phyloP scores from a whole-genome alignment of 1,139 yeast genomes.

The Suhomyces maxii region DNA sequence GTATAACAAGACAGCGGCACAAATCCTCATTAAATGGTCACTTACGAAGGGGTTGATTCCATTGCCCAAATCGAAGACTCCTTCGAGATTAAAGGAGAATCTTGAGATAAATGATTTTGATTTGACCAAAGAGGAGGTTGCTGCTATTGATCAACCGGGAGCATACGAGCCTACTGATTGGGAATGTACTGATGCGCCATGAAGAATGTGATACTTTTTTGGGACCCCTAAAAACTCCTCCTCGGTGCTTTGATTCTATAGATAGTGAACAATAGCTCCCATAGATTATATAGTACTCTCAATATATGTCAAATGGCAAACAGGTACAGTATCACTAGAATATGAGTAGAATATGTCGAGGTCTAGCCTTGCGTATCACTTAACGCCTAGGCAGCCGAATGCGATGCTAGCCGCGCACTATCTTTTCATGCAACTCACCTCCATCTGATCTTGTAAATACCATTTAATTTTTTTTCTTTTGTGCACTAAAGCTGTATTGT shows the following conservation, averaged over 20 bases:
- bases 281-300: too few species aligned
- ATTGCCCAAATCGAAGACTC: conserved; percentile 37
- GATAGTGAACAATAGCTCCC: too few species aligned
- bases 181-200: conserved; percentile 64
- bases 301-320: too few species aligned
- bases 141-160: conserved; percentile 35
- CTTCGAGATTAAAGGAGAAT: conserved; percentile 30
- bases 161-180: conserved; percentile 71
- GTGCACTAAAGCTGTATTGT: not conserved
- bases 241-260: too few species aligned
- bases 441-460: not conserved
- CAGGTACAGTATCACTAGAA: too few species aligned
- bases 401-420: not conserved
- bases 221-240: not conserved
- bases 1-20: conserved; percentile 30
- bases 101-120: conserved; percentile 50
- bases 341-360: not conserved
- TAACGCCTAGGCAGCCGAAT: not conserved
- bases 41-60: conserved; percentile 44
- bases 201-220: not conserved
- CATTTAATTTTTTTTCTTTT: too few species aligned
- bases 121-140: conserved; percentile 47
- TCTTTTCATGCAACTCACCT: not conserved
- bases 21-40: conserved; percentile 39
- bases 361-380: not conserved